phyloP scores from a whole-genome alignment of 164 flowering plant species.

The Magnolia changhungtana region DNA sequence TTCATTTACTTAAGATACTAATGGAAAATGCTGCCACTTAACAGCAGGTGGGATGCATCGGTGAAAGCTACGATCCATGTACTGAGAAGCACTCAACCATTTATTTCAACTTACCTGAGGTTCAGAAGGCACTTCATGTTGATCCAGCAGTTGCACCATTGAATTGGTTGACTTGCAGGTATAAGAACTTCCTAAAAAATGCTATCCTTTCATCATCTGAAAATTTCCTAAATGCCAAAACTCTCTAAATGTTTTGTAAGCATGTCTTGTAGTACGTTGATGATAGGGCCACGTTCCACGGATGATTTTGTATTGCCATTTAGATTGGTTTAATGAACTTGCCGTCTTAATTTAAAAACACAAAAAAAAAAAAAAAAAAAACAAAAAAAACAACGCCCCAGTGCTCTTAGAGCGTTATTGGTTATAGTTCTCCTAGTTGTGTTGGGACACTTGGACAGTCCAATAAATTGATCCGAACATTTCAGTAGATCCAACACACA shows the following conservation, averaged over 20 bases:
- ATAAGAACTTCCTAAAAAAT: neutral
- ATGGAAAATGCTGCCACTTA: neutral
- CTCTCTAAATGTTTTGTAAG: neutral
- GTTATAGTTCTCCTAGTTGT: too few relatives aligned
- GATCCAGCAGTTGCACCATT: constrained; percentile 52
- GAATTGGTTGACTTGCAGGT: constrained; percentile 94
- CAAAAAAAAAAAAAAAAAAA: too few relatives aligned
- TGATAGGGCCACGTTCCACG: too few relatives aligned
- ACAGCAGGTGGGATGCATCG: constrained; percentile 51
- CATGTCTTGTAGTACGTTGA: too few relatives aligned
- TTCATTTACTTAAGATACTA: neutral
- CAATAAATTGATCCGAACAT: too few relatives aligned
- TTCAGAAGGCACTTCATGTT: constrained; percentile 90
- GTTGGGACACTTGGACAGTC: too few relatives aligned
- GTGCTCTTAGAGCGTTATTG: too few relatives aligned
- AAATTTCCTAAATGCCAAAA: neutral
- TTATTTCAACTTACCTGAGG: constrained; percentile 88
- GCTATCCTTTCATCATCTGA: neutral
- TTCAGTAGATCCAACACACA: too few relatives aligned
- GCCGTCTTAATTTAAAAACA: too few relatives aligned
- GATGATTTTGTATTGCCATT: too few relatives aligned
- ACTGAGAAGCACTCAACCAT: constrained; percentile 74
- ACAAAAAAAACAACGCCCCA: too few relatives aligned
- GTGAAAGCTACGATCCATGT: constrained; percentile 88
- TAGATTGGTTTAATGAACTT: too few relatives aligned